Evolutionary conservation across 805 yeast genomes (phyloP).

Genomic region (Kurtzmaniella cleridarum): DNA sequence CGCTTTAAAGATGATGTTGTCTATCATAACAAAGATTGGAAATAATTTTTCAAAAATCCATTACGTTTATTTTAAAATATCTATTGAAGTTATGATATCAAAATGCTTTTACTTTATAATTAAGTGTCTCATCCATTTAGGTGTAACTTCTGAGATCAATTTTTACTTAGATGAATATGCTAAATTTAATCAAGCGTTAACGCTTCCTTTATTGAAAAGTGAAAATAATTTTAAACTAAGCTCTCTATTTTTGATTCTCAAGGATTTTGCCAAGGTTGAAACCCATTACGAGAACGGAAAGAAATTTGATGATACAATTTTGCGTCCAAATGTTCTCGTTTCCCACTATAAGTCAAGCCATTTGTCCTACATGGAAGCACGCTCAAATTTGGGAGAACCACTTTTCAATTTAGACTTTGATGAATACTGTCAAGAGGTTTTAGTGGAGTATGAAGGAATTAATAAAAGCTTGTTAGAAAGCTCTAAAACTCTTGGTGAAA

Average conservation of each 20-base stretch:
- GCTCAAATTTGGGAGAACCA: background rate
- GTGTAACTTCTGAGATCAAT: conserved; percentile 54
- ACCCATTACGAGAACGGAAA: background rate
- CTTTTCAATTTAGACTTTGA: background rate
- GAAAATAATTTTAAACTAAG: conserved; percentile 13
- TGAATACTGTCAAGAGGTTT: background rate
- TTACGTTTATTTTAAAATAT: conserved; percentile 28
- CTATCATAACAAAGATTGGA: conserved; percentile 42
- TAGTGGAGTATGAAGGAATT: background rate
- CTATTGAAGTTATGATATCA: conserved; percentile 28
- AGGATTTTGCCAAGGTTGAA: background rate
- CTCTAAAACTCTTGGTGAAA: too few species aligned
- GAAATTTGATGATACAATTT: background rate
- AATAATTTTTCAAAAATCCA: conserved; percentile 12
- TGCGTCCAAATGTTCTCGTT: too few species aligned
- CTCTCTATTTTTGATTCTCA: conserved; percentile 9
- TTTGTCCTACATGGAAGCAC: background rate
- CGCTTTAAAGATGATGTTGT: conserved; percentile 47
- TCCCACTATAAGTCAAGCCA: background rate
- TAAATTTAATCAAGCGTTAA: conserved; percentile 25
- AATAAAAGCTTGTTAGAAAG: background rate
- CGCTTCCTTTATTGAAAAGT: conserved; percentile 18
- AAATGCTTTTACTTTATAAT: conserved; percentile 36
- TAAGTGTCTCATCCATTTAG: conserved; percentile 39
- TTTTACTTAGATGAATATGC: conserved; percentile 49